Conservation (phyloP, 2,329 filamentous ascomycete species). For the Paraphaeosphaeria sporulosa region DNA sequence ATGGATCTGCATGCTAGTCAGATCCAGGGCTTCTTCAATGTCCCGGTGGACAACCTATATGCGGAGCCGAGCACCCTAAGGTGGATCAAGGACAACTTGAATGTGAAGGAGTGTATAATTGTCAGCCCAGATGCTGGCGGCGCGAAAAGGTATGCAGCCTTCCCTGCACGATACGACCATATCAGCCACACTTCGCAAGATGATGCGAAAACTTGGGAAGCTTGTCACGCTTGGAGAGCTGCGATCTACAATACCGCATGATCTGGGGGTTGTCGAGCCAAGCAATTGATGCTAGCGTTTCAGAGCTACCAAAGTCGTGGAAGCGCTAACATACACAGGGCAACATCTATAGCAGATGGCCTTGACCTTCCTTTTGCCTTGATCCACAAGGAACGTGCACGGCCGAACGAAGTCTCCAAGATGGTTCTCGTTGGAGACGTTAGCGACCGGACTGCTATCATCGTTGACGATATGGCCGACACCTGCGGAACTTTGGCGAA, state of each 20-base stretch:
- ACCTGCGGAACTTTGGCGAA: conserved; percentile 90
- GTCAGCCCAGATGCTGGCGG: conserved; percentile 95
- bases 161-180: not conserved
- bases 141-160: conserved; percentile 74
- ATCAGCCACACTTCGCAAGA: not conserved
- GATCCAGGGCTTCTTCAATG: conserved; percentile 96
- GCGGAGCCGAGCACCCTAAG: conserved; percentile 90
- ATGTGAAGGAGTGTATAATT: conserved; percentile 85
- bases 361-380: conserved; percentile 90
- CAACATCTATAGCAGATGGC: conserved; percentile 90
- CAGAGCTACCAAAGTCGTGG: not conserved
- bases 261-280: not conserved
- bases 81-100: conserved; percentile 88
- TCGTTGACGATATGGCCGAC: conserved; percentile 98
- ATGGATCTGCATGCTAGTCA: conserved; percentile 96
- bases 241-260: not conserved
- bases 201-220: not conserved
- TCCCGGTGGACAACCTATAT: conserved; percentile 82
- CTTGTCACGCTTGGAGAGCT: not conserved
- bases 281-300: not conserved
- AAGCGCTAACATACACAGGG: conserved; percentile 56
- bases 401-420: conserved; percentile 88
- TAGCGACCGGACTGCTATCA: conserved; percentile 87
- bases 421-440: conserved; percentile 98
- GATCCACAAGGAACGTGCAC: conserved; percentile 94